Percentiles rank a stretch among this genome's conserved stretches.
These are phyloP conservation scores for Moricandia arvensis DNA, from an alignment of 345 rosid genomes.

Conservation along the genomic window DNA sequence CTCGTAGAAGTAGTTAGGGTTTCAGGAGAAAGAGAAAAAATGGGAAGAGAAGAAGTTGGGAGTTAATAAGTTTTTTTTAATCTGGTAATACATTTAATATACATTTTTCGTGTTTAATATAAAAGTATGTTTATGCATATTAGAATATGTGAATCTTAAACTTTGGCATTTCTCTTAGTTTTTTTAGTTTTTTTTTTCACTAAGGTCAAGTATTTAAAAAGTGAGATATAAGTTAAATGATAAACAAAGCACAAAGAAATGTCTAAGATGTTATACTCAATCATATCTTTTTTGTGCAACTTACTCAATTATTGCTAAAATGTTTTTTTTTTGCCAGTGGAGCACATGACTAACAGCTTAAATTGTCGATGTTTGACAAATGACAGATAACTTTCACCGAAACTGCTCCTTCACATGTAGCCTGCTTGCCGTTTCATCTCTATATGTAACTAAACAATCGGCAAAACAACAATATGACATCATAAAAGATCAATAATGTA, in stretches of 20 bases:
- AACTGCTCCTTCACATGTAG: conserved; percentile 31
- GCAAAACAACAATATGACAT: conserved; percentile 7
- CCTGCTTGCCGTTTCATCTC: conserved; percentile 9
- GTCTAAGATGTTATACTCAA: conserved; percentile 36
- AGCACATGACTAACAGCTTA: conserved; percentile 22
- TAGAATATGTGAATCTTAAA: no score
- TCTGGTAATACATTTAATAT: no score
- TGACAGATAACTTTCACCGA: conserved; percentile 18
- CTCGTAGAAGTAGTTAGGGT: background rate
- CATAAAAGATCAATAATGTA: background rate
- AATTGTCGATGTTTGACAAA: conserved; percentile 27
- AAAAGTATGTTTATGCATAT: no score
- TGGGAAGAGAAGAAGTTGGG: background rate
- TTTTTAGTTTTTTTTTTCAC: background rate
- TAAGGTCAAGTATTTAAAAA: background rate
- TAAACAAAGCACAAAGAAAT: background rate
- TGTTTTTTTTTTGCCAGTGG: conserved; percentile 1
- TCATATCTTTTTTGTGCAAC: conserved; percentile 5
- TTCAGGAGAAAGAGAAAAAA: background rate
- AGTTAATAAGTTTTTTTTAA: no score
- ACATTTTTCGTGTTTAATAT: no score
- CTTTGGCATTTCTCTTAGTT: background rate
- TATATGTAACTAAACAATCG: background rate
- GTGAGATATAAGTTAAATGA: background rate
- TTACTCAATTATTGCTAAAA: conserved; percentile 31